Base-by-base conservation (phyloP, 1,284 basidiomycete species). In the Melampsora americana region DNA sequence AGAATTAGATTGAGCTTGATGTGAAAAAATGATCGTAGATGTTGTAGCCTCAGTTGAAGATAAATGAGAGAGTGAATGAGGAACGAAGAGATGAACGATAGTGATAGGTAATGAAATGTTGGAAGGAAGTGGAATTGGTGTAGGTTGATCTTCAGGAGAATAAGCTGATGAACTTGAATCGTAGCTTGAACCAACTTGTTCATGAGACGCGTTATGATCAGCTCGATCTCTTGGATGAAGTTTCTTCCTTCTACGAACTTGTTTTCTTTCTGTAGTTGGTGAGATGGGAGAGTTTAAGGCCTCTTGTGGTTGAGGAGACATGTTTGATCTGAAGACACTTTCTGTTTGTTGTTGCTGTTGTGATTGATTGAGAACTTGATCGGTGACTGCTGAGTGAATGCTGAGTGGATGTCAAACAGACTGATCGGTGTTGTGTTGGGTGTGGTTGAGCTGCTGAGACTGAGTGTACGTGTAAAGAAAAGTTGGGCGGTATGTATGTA, bases 81-180 rank as follows among this genome's bases (percentile, higher is more conserved):
- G 42, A 0, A 77, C 53, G 65, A 77, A 71, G 48, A 80, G 69
- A 9, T 78, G 74, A 39, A 79, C 76, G 30, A 80, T 61, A 0
- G 79, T 80, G 71, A 80, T 61, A 3, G 80, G 80, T 65, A 70
- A 79, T 0, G 69, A 69, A 28, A 80, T 78, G 2, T 71, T 18
- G 1, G 23, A 20, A 4, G 80, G 79, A 1, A 79, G 64, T 6
- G 56, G 50, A 11, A 80, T 67, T 0, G 74, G 14, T 2, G 80
- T 80, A 9, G 77, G 67, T 28, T 72, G 72, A 26, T 75, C 66
- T 11, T 35, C 60, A 32, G 20, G 60, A 23, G 26, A 20, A 26
- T 18, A 12, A 26, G 20, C 5, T 20, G 50, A 53, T 18, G 50
- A 53, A 14, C 20, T 53, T 14, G 50, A 12, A 35, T 35, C 9